These are phyloP conservation scores for Penicillium cinerascens DNA, from an alignment of 495 filamentous ascomycete genomes.

Conservation along the genomic window DNA sequence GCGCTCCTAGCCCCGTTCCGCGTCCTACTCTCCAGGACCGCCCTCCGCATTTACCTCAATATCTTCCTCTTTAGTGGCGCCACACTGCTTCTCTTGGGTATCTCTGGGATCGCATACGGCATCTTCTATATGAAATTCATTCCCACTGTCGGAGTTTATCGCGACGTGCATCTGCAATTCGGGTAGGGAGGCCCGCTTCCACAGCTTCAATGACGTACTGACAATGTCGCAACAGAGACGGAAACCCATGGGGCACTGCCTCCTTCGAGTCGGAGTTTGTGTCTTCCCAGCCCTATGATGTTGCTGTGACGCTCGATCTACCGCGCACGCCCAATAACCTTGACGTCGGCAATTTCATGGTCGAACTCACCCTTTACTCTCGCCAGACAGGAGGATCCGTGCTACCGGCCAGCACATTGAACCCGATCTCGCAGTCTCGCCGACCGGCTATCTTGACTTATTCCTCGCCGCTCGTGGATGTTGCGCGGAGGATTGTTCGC, in stretches of 20 bases:
- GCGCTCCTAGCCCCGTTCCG: slow-evolving; percentile 32
- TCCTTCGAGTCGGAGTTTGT: slow-evolving; percentile 38
- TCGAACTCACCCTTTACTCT: slow-evolving; percentile 65
- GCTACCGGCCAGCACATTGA: slow-evolving; percentile 19
- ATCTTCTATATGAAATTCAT: slow-evolving; percentile 82
- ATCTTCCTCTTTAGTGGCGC: slow-evolving; percentile 60
- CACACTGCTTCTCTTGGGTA: slow-evolving; percentile 54
- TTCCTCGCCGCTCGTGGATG: slow-evolving; percentile 54
- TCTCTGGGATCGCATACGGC: slow-evolving; percentile 65
- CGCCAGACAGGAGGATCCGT: slow-evolving; percentile 30
- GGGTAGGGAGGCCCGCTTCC: slow-evolving; percentile 46
- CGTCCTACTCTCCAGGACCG: slow-evolving; percentile 60
- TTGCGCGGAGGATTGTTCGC: slow-evolving; percentile 43
- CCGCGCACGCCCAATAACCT: slow-evolving; percentile 56
- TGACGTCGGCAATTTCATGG: slow-evolving; percentile 85
- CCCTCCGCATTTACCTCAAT: slow-evolving; percentile 68
- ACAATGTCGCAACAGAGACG: slow-evolving; percentile 25
- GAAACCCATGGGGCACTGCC: slow-evolving; percentile 43
- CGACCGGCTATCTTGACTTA: slow-evolving; percentile 68
- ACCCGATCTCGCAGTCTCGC: slow-evolving; percentile 43
- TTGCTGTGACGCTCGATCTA: slow-evolving; percentile 68
- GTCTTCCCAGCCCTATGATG: slow-evolving; percentile 56
- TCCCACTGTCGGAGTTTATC: slow-evolving; percentile 63
- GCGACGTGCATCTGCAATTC: slow-evolving; percentile 77
- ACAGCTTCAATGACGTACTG: neutral